These are phyloP conservation scores for Talaromyces sp. DNA, from an alignment of 2,329 filamentous ascomycete species.

Conservation along the genomic window DNA sequence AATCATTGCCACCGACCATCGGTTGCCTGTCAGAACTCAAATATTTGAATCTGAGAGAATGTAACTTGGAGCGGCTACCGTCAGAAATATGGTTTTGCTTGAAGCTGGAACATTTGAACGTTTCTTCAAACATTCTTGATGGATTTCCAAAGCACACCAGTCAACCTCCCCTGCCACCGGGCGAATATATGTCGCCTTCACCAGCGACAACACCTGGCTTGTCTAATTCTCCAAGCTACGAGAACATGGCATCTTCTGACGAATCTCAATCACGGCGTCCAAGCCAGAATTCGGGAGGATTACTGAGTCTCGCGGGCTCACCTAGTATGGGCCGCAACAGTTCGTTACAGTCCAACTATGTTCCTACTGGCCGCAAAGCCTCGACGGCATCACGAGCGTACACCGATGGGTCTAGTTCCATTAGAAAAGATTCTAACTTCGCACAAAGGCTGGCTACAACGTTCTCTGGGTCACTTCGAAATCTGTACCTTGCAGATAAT, in stretches of 20 bases:
- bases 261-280: conserved; percentile 64
- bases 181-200: conserved; percentile 38
- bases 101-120: conserved; percentile 84
- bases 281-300: conserved; percentile 74
- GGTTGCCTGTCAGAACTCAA: conserved; percentile 80
- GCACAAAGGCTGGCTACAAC: conserved; percentile 76
- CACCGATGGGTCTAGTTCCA: conserved; percentile 54
- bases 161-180: conserved; percentile 61
- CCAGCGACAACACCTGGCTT: conserved; percentile 45
- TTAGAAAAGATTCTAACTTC: conserved; percentile 81
- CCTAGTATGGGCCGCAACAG: conserved; percentile 59
- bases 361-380: conserved; percentile 74
- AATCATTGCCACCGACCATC: conserved; percentile 77
- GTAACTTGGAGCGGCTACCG: conserved; percentile 84
- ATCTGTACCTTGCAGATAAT: conserved; percentile 89
- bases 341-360: conserved; percentile 76
- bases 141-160: conserved; percentile 76
- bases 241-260: conserved; percentile 67
- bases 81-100: conserved; percentile 95
- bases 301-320: conserved; percentile 62
- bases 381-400: conserved; percentile 69
- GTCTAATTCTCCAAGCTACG: conserved; percentile 64
- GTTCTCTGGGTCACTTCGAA: conserved; percentile 77
- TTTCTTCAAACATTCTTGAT: conserved; percentile 89
- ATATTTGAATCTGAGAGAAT: conserved; percentile 83